Base-by-base conservation (phyloP, 1,284 basidiomycete genomes). In the Coriolopsis trogii region DNA sequence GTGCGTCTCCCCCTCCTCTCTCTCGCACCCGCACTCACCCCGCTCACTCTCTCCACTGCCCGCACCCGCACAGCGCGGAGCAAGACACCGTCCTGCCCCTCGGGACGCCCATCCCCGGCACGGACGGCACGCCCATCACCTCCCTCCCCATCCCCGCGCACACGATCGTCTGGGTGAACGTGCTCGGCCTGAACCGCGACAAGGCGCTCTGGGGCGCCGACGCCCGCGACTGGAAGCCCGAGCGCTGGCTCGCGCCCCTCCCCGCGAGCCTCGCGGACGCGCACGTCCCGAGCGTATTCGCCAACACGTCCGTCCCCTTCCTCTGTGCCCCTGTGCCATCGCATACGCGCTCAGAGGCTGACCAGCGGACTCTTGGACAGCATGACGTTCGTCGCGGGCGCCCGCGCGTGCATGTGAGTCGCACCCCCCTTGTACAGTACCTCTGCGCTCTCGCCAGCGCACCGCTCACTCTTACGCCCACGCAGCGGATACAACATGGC, bases 181-280 rank as follows among this genome's bases (percentile, higher is more conserved):
- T 57, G 26, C 39, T 55, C 8, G 60, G 53, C 5, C 28, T 50
- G 4, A 61, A 47, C 28, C 65, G 61, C 55, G 66, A 49, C 61
- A 66, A 49, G 49, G 55, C 23, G 59, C 65, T 53, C 61, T 81
- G 77, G 70, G 79, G 78, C 1, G 53, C 58, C 0, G 73, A 79
- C 51, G 76, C 73, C 2, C 45, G 66, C 30, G 63, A 67, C 36
- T 80, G 74, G 64, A 63, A 69, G 4, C 79, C 78, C 6, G 72
- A 75, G 38, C 67, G 66, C 4, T 67, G 70, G 72, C 38, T 73
- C 12, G 48, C 51, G 18, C 63, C 67, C 10, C 55, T 70, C 8
- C 68, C 68, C 6, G 41, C 55, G 13, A 56, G 51, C 34, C 60
- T 61, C 5, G 38, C 53, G 1, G 59, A 61, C 15, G 63, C 60